These are phyloP conservation scores for Cadophora luteo-olivacea DNA, from an alignment of 2,329 filamentous ascomycete genomes.

Conservation along the genomic window DNA sequence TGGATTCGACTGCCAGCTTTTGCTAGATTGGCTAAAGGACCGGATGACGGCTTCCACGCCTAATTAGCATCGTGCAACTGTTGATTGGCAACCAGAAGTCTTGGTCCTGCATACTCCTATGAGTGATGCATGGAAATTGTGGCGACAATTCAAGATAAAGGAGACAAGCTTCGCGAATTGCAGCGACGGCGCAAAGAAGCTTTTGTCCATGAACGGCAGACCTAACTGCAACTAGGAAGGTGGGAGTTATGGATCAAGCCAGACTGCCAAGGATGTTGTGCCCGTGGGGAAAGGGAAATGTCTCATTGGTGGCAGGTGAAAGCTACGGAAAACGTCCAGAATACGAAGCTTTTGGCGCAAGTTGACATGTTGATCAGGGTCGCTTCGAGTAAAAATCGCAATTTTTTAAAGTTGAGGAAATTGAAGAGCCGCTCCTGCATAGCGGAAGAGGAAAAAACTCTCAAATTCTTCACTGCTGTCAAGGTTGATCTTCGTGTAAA, in stretches of 20 bases:
- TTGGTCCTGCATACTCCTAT: slow-evolving; percentile 19
- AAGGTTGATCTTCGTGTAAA: background rate
- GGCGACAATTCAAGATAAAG: background rate
- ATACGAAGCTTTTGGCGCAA: slow-evolving; percentile 10
- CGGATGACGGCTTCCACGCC: slow-evolving; percentile 8
- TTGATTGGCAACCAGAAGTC: slow-evolving; percentile 27
- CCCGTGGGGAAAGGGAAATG: slow-evolving; percentile 21
- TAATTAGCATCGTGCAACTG: slow-evolving; percentile 27
- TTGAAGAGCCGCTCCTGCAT: background rate
- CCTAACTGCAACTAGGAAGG: slow-evolving; percentile 27
- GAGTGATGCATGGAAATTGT: background rate
- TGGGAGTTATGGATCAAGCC: background rate
- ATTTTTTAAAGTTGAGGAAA: background rate
- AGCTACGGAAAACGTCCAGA: background rate
- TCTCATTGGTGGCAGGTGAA: slow-evolving; percentile 21
- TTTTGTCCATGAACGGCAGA: slow-evolving; percentile 10
- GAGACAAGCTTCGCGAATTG: slow-evolving; percentile 14
- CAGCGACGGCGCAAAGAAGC: slow-evolving; percentile 19
- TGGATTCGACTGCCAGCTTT: background rate
- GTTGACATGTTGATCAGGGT: slow-evolving; percentile 13
- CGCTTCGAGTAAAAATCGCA: background rate
- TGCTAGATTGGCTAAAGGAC: background rate
- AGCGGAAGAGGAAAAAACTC: background rate
- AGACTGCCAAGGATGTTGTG: slow-evolving; percentile 7
- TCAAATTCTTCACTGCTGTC: background rate